These are phyloP conservation scores for Sanghuangporus baumii DNA, from an alignment of 1,284 basidiomycete genomes.

Conservation along the genomic window DNA sequence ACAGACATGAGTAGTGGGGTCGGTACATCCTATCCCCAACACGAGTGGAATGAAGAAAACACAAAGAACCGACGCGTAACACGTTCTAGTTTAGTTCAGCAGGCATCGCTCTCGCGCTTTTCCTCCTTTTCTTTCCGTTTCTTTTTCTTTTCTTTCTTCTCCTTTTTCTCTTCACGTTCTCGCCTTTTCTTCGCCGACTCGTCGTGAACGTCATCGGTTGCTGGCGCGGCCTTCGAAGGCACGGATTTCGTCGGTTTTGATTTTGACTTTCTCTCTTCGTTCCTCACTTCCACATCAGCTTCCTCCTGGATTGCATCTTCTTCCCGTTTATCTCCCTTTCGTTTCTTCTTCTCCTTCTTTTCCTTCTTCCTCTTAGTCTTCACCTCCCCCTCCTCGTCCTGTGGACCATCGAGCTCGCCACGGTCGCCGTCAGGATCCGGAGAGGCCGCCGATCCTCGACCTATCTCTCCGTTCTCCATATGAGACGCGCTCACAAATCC, in stretches of 20 bases:
- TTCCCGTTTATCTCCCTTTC: neutral
- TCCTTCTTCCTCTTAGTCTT: neutral
- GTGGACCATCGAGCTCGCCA: neutral
- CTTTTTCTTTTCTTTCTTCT: conserved; percentile 9
- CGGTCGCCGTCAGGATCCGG: neutral
- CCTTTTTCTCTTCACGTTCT: conserved; percentile 5
- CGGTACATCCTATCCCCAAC: too few relatives aligned
- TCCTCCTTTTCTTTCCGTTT: conserved; percentile 4
- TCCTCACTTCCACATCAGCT: neutral
- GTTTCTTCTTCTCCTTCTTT: conserved; percentile 4
- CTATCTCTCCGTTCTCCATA: neutral
- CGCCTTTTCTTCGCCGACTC: neutral
- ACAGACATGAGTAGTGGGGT: too few relatives aligned
- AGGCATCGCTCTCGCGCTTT: neutral
- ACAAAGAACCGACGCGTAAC: too few relatives aligned
- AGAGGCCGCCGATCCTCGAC: neutral
- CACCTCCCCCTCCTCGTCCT: neutral
- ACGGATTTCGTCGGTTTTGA: neutral
- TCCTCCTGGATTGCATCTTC: conserved; percentile 4
- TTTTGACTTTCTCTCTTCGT: neutral
- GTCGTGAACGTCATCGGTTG: neutral
- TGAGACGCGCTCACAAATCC: neutral
- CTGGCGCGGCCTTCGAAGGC: too few relatives aligned
- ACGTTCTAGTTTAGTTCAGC: too few relatives aligned
- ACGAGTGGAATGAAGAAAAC: too few relatives aligned